Percentiles rank a stretch among this genome's conserved stretches.
Evolutionary conservation across 108 stramenopile species (phyloP).

Genomic region (Schizochytrium sp.): DNA sequence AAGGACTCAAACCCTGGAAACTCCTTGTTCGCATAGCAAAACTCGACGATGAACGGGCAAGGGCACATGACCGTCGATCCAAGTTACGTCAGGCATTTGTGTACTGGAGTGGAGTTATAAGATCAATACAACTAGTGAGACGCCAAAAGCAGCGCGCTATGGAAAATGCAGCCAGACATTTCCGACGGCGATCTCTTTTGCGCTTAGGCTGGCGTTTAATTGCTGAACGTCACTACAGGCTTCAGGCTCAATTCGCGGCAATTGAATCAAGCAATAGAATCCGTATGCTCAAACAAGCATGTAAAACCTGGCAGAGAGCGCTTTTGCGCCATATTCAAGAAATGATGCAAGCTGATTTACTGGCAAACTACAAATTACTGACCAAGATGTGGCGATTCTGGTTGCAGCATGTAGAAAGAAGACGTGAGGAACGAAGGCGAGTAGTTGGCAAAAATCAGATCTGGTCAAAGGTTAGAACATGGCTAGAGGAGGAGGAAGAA

Average conservation of each 20-base stretch:
- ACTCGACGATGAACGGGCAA: neutral
- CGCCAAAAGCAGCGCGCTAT: slow-evolving; percentile 21
- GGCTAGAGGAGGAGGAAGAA: slow-evolving; percentile 39
- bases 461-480: slow-evolving; percentile 25
- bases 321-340: neutral
- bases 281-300: neutral
- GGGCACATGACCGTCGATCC: neutral
- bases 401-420: neutral
- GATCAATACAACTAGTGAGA: neutral
- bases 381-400: neutral
- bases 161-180: slow-evolving; percentile 30
- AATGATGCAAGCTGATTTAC: no score
- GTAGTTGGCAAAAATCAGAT: slow-evolving; percentile 41
- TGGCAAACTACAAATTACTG: neutral
- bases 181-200: slow-evolving; percentile 5
- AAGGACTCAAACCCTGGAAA: slow-evolving; percentile 35
- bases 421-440: neutral
- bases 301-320: neutral
- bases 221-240: neutral
- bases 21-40: neutral
- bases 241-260: neutral
- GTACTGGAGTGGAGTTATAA: neutral
- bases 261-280: neutral
- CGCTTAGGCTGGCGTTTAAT: slow-evolving; percentile 31
- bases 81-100: neutral